Conservation (phyloP, 164 flowering plant genomes). For the Vitis cinerea region DNA sequence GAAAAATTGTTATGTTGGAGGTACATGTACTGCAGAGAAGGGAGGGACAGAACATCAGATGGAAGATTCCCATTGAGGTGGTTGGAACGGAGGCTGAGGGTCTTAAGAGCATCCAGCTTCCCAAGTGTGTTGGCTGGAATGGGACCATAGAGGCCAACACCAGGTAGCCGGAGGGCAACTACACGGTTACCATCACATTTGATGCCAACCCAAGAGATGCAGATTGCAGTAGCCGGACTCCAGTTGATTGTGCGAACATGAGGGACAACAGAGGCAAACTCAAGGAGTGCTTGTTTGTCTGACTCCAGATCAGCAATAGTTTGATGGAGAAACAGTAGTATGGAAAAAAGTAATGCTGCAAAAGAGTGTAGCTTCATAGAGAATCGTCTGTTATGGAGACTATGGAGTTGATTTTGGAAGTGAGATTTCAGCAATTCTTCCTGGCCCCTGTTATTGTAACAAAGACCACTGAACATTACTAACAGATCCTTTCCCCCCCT, state of each 20-base stretch:
- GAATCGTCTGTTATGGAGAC: background rate
- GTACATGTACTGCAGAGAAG: constrained; percentile 39
- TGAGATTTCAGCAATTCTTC: constrained; percentile 8
- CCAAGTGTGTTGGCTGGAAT: constrained; percentile 42
- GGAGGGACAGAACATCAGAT: constrained; percentile 45
- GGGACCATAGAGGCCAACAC: constrained; percentile 35
- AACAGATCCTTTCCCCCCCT: background rate
- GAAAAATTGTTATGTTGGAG: constrained; percentile 56
- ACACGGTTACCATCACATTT: constrained; percentile 35
- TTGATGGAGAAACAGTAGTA: constrained; percentile 14
- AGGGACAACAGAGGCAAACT: constrained; percentile 34
- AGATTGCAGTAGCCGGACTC: constrained; percentile 26
- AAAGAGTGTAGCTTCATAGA: constrained; percentile 21
- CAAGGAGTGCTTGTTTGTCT: constrained; percentile 46
- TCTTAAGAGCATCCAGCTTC: constrained; percentile 43
- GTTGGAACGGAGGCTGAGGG: constrained; percentile 56
- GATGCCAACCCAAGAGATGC: constrained; percentile 45
- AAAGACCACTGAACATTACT: constrained; percentile 7
- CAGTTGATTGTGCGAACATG: constrained; percentile 40
- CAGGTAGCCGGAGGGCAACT: constrained; percentile 37
- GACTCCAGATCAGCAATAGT: constrained; percentile 29
- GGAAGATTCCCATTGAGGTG: constrained; percentile 48
- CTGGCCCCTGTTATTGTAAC: constrained; percentile 11
- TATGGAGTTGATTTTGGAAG: background rate
- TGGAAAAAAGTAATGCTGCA: constrained; percentile 16